A percentile compares a stretch with the other conserved stretches of the same genome.
Evolutionary conservation across 495 filamentous ascomycete genomes (phyloP).

Genomic region (Neurospora sp.): DNA sequence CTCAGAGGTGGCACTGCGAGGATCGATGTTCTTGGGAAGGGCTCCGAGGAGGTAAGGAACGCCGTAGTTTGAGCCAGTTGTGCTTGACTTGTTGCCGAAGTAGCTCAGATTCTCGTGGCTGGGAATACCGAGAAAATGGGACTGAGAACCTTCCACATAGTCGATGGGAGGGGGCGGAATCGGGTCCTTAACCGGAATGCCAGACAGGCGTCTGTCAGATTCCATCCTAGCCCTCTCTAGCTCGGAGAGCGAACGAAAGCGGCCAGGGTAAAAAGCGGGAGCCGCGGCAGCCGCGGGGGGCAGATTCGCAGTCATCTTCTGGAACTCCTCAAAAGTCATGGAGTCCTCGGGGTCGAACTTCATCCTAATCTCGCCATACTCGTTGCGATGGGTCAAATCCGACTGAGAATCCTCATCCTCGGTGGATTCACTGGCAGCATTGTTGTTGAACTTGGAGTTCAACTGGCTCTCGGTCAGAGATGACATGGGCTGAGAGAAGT

Average conservation of each 20-base stretch:
- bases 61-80: slow-evolving; percentile 4
- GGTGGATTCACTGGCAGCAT: not conserved
- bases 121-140: not conserved
- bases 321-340: not conserved
- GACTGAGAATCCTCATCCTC: not conserved
- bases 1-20: slow-evolving; percentile 18
- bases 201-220: not conserved
- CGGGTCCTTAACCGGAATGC: not conserved
- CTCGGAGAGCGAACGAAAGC: not conserved
- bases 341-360: not conserved
- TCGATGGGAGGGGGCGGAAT: not conserved
- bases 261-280: not conserved
- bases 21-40: slow-evolving; percentile 27
- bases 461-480: not conserved
- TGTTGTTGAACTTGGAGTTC: not conserved
- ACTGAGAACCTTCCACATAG: not conserved
- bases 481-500: not conserved
- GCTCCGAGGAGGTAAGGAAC: slow-evolving; percentile 36
- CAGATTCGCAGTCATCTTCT: not conserved
- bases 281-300: not conserved
- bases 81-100: slow-evolving; percentile 2
- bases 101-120: not conserved
- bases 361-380: not conserved
- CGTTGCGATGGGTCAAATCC: not conserved
- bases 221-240: not conserved